Evolutionary conservation across 2,329 filamentous ascomycete species (phyloP).

Genomic region (Westerdykella aurantiaca): DNA sequence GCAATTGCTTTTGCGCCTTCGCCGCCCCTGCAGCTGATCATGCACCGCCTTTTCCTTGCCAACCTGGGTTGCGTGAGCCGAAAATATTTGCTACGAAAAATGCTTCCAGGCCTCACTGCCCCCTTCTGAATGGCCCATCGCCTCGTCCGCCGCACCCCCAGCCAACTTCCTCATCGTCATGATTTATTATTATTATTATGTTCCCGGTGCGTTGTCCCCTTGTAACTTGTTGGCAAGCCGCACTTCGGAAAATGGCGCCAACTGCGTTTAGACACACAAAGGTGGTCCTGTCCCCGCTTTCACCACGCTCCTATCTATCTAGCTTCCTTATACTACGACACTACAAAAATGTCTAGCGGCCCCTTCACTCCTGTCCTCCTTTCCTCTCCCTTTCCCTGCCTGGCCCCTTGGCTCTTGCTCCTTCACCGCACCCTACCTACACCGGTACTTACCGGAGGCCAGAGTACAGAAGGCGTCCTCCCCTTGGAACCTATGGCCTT

Average conservation of each 20-base stretch:
- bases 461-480: too few relatives aligned
- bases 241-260: slow-evolving; percentile 24
- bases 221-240: slow-evolving; percentile 19
- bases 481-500: slow-evolving; percentile 19
- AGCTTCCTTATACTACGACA: slow-evolving; percentile 12
- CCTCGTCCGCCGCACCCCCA: slow-evolving; percentile 1
- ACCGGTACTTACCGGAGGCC: too few relatives aligned
- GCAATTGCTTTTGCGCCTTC: slow-evolving; percentile 32
- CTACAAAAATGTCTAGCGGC: slow-evolving; percentile 21
- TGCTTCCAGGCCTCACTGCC: slow-evolving; percentile 26
- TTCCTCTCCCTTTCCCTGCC: not conserved
- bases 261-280: slow-evolving; percentile 34
- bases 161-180: slow-evolving; percentile 2
- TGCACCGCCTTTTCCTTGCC: slow-evolving; percentile 29
- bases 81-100: slow-evolving; percentile 19
- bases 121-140: slow-evolving; percentile 20
- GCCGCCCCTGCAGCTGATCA: slow-evolving; percentile 38
- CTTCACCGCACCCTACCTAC: slow-evolving; percentile 5
- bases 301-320: slow-evolving; percentile 14
- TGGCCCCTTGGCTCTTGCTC: slow-evolving; percentile 7
- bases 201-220: slow-evolving; percentile 30
- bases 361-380: slow-evolving; percentile 10
- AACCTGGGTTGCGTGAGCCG: slow-evolving; percentile 27
- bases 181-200: too few relatives aligned
- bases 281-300: slow-evolving; percentile 25